These are phyloP conservation scores for Aspergillus carbonarius DNA, from an alignment of 2,329 filamentous ascomycete genomes.

Conservation along the genomic window DNA sequence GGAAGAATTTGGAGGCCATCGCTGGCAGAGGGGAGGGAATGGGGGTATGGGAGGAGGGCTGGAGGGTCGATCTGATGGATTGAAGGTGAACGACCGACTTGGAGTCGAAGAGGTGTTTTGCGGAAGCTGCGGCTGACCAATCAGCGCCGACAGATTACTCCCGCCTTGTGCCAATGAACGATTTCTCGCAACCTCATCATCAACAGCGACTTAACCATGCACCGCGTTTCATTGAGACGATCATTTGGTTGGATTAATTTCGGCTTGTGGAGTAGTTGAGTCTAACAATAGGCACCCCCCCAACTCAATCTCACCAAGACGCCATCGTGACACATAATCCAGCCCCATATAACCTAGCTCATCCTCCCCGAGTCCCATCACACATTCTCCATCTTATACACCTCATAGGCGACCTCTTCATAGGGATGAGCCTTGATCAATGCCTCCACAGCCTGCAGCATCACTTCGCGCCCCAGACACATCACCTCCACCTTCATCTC, in stretches of 20 bases:
- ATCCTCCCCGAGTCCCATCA: constrained; percentile 14
- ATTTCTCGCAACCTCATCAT: background rate
- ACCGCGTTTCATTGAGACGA: background rate
- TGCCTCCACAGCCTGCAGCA: constrained; percentile 41
- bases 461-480: constrained; percentile 40
- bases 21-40: constrained; percentile 20
- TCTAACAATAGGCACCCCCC: background rate
- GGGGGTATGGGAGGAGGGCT: constrained; percentile 15
- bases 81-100: constrained; percentile 27
- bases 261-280: background rate
- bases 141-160: constrained; percentile 38
- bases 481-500: constrained; percentile 47
- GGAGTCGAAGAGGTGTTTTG: constrained; percentile 37
- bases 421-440: constrained; percentile 47
- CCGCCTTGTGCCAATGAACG: constrained; percentile 20
- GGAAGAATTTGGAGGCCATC: constrained; percentile 84
- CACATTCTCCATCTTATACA: constrained; percentile 45
- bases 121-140: constrained; percentile 33
- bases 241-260: background rate
- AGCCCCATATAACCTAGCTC: background rate
- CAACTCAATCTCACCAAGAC: background rate
- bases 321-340: background rate
- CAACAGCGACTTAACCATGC: background rate
- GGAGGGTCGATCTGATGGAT: constrained; percentile 13
- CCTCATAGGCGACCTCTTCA: constrained; percentile 47